Evolutionary conservation across 1,284 basidiomycete species (phyloP).

Genomic region (Rhodotorula sp.): DNA sequence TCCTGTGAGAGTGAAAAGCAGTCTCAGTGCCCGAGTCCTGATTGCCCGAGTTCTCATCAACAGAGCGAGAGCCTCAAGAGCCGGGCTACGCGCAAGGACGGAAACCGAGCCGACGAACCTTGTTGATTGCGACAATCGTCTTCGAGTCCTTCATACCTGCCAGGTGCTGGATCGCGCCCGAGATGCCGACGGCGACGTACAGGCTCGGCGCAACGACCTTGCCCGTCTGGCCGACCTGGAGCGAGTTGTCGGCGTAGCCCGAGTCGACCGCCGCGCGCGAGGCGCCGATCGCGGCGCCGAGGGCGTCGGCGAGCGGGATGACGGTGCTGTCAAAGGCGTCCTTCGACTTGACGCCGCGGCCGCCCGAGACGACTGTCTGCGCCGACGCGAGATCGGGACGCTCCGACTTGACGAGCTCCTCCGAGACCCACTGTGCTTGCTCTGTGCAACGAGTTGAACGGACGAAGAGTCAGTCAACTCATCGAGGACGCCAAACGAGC

Average conservation of each 20-base stretch:
- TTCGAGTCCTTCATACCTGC: slow-evolving; percentile 99
- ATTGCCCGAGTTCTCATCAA: too few species aligned
- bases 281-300: slow-evolving; percentile 95
- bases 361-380: slow-evolving; percentile 87
- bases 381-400: slow-evolving; percentile 91
- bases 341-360: slow-evolving; percentile 90
- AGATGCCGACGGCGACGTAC: slow-evolving; percentile 95
- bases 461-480: too few species aligned
- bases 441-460: slow-evolving; percentile 1
- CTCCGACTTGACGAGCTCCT: slow-evolving; percentile 84
- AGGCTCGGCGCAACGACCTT: slow-evolving; percentile 78
- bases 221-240: slow-evolving; percentile 98
- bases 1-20: slow-evolving; percentile 60
- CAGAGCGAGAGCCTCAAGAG: too few species aligned
- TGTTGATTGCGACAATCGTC: slow-evolving; percentile 97
- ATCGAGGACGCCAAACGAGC: too few species aligned
- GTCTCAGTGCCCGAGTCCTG: too few species aligned
- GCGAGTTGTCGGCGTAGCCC: slow-evolving; percentile 95
- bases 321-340: slow-evolving; percentile 87
- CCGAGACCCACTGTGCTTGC: slow-evolving; percentile 71
- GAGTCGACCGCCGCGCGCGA: slow-evolving; percentile 97
- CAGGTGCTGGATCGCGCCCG: slow-evolving; percentile 96
- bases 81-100: slow-evolving; percentile 1
- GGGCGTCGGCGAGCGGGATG: slow-evolving; percentile 87
- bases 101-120: slow-evolving; percentile 58